phyloP scores from a whole-genome alignment of 2,329 filamentous ascomycete genomes.

The Cylindrodendrum hubeiense region DNA sequence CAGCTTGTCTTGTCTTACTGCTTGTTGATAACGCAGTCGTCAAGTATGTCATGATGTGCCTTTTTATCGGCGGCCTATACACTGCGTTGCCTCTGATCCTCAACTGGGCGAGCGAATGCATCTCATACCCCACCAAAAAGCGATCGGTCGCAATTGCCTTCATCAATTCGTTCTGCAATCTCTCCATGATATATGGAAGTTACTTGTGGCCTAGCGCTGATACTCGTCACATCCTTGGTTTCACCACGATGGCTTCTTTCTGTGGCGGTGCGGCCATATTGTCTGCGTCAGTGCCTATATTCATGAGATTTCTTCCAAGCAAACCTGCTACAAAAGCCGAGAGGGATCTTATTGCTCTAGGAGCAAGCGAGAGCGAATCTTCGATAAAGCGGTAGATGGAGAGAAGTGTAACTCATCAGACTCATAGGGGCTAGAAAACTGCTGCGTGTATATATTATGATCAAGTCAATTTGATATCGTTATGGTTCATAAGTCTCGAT shows the following conservation, averaged over 20 bases:
- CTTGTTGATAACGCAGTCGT: conserved; percentile 7
- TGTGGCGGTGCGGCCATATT: neutral
- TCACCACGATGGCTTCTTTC: conserved; percentile 13
- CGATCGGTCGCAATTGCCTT: conserved; percentile 31
- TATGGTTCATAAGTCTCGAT: too few species aligned
- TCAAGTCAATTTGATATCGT: too few species aligned
- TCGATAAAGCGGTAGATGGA: neutral
- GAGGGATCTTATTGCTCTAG: conserved; percentile 3
- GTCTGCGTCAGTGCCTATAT: conserved; percentile 1
- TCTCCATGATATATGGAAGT: conserved; percentile 29
- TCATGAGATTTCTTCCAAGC: conserved; percentile 8
- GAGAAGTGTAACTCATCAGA: too few species aligned
- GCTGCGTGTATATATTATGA: too few species aligned
- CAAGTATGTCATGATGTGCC: conserved; percentile 24
- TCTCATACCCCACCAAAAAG: conserved; percentile 28
- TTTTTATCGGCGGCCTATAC: conserved; percentile 26
- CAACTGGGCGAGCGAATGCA: conserved; percentile 27
- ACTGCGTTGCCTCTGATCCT: conserved; percentile 28
- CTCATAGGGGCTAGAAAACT: too few species aligned
- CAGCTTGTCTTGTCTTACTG: conserved; percentile 39
- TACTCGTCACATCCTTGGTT: conserved; percentile 25
- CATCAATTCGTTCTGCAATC: conserved; percentile 30
- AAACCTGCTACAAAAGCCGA: conserved; percentile 10
- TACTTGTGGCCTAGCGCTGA: conserved; percentile 31
- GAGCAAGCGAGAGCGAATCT: conserved; percentile 4